Base-by-base conservation (phyloP, 192 early-diverging fungal genomes). In the Geranomyces michiganensis region DNA sequence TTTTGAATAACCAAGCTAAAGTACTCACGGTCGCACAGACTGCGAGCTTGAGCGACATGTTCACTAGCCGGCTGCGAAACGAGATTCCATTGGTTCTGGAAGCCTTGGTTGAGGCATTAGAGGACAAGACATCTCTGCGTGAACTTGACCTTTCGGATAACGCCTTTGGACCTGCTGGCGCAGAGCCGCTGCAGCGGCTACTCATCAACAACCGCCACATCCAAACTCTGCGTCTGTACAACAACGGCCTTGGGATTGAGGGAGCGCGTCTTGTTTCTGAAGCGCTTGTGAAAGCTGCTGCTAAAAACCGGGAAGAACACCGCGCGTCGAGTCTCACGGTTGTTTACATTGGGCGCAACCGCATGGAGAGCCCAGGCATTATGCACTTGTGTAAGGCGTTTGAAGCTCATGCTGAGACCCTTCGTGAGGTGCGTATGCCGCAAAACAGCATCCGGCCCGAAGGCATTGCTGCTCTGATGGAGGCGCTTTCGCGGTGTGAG, bases 371-470 rank as follows among this genome's bases (percentile, higher is more conserved):
- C 65, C 90, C 88, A 0, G 93, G 94, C 8, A 85, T 86, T 9
- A 77, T 85, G 32, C 84, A 88, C 36, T 78, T 97, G 36, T 88
- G 94, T 69, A 82, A 91, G 60, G 94, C 95, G 0, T 92, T 95
- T 78, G 86, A 88, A 17, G 89, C 92, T 6, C 78, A 88, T 45
- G 86, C 91, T 56, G 89, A 87, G 27, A 88, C 85, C 3, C 74
- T 99, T 65, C 82, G 81, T 21, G 89, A 93, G 62, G 83, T 99
- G 36, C 88, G 92, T 53, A 93, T 99, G 88, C 95, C 94, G 22
- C 95, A 99, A 76, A 99, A 99, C 78, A 93, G 94, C 65, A 99
- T 99, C 63, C 92, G 96, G 26, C 92, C 95, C 17, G 95, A 97
- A 45, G 95, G 96, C 62, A 92, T 99, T 60, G 74, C 75, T n/a